Base-by-base conservation (phyloP, 2,329 filamentous ascomycete genomes). In the Periconia sp. region DNA sequence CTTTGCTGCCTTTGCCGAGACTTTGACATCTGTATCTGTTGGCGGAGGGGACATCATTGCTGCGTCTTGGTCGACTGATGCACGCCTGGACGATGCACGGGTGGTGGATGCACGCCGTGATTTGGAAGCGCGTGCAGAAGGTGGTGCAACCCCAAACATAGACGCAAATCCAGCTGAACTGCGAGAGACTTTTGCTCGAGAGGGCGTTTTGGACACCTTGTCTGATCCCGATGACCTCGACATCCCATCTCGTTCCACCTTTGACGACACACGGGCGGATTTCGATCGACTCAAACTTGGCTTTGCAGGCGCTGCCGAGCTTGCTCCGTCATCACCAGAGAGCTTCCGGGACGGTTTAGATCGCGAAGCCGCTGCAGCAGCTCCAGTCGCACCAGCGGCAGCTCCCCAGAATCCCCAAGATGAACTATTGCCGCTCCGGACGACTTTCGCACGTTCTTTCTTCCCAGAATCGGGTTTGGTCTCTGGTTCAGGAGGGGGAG, bases 321-420 rank as follows among this genome's bases (percentile, higher is more conserved):
- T 66, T 51, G 60, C 62, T n/a, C 50, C 60, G 27, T 71, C 69
- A 27, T 74, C 67, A 41, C 62, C 62, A 37, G 69, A 69, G 50
- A 62, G 63, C 55, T 66, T 73, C 49, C 66, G 63, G 19, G 68
- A 63, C 17, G 68, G 66, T 53, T 77, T 77, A 63, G 72, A 73
- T 53, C 71, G 62, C 35, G 75, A 74, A 40, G 75, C 69, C 31
- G 72, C 60, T 14, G 62, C 69, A 14, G 62, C 69, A n/a, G 58
- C 54, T 15, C 61, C 69, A 14, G 62, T 69, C 11, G 58, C 54
- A 3, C 56, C 56, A 23, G 70, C 70, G 19, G 70, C 71, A 15
- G 85, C 81, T 17, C 83, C 84, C 89, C 89, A 93, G 70, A 86
- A 85, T 35, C 86, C 88, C 91, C 91, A 94, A 30, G 88, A 93